A percentile compares a stretch with the other conserved stretches of the same genome.
phyloP scores from a whole-genome alignment of 495 filamentous ascomycete genomes.

The Tuber brumale region DNA sequence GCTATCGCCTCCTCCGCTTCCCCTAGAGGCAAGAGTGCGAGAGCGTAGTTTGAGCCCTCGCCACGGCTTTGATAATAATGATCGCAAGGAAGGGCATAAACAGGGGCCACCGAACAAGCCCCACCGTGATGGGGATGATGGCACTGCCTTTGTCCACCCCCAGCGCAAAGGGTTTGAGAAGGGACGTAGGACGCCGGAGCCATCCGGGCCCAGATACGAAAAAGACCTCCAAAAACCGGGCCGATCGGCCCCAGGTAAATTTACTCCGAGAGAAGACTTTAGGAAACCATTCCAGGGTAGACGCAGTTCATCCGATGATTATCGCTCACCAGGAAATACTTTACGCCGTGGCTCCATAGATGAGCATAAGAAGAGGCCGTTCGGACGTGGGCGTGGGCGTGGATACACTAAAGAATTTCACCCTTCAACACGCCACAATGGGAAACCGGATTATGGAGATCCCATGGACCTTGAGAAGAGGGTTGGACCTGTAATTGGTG shows the following conservation, averaged over 20 bases:
- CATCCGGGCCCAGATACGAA: slow-evolving; percentile 30
- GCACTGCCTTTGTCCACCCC: slow-evolving; percentile 8
- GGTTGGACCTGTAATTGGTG: slow-evolving; percentile 38
- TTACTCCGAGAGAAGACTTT: slow-evolving; percentile 35
- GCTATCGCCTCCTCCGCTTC: slow-evolving; percentile 29
- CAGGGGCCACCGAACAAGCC: slow-evolving; percentile 32
- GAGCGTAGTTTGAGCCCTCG: slow-evolving; percentile 27
- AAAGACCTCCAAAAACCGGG: slow-evolving; percentile 33
- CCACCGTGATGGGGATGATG: slow-evolving; percentile 22
- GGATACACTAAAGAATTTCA: slow-evolving; percentile 39
- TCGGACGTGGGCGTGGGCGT: slow-evolving; percentile 36
- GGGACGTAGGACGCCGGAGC: slow-evolving; percentile 33
- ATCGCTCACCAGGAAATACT: slow-evolving; percentile 24
- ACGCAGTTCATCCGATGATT: slow-evolving; percentile 38
- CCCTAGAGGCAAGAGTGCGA: slow-evolving; percentile 30
- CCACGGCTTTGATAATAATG: slow-evolving; percentile 33
- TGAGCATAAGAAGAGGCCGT: slow-evolving; percentile 36
- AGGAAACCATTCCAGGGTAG: slow-evolving; percentile 33
- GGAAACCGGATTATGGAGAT: slow-evolving; percentile 33
- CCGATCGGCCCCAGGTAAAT: slow-evolving; percentile 26
- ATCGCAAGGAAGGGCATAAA: slow-evolving; percentile 31
- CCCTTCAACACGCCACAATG: slow-evolving; percentile 36
- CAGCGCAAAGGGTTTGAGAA: slow-evolving; percentile 35
- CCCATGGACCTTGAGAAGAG: slow-evolving; percentile 39
- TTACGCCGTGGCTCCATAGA: slow-evolving; percentile 33